A percentile compares a stretch with the other conserved stretches of the same genome.
Conservation (phyloP, 805 yeast species). For the Lipomyces orientalis region DNA sequence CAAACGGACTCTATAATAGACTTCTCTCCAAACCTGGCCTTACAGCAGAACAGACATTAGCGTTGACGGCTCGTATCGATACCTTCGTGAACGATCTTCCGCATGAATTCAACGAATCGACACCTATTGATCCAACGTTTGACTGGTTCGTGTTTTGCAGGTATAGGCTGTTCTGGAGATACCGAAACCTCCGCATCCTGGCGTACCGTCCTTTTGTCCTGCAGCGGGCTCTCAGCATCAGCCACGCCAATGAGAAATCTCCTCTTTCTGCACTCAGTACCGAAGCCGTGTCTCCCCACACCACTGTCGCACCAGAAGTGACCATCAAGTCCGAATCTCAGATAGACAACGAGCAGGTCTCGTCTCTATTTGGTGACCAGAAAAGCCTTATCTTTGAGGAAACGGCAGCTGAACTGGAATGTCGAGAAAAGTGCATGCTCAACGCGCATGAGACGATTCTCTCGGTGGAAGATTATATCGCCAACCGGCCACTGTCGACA, state of each 20-base stretch:
- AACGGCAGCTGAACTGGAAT: constrained; percentile 52
- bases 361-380: background rate
- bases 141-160: constrained; percentile 63
- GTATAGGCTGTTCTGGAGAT: constrained; percentile 63
- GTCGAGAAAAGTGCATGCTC: constrained; percentile 57
- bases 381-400: constrained; percentile 15
- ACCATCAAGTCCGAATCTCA: background rate
- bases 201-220: constrained; percentile 62
- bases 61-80: constrained; percentile 53
- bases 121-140: constrained; percentile 46
- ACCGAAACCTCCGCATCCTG: constrained; percentile 59
- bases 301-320: background rate
- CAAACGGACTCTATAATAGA: constrained; percentile 57
- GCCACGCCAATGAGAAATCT: constrained; percentile 26
- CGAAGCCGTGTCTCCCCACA: background rate
- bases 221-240: constrained; percentile 53
- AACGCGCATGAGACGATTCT: constrained; percentile 60
- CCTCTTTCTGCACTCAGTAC: background rate
- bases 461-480: constrained; percentile 49
- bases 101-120: constrained; percentile 53
- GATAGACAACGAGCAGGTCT: background rate
- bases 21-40: constrained; percentile 56
- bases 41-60: constrained; percentile 56
- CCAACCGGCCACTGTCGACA: constrained; percentile 48
- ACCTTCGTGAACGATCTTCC: constrained; percentile 54